Base-by-base conservation (phyloP, 768 basidiomycete species). In the Pleurotus djamor region DNA sequence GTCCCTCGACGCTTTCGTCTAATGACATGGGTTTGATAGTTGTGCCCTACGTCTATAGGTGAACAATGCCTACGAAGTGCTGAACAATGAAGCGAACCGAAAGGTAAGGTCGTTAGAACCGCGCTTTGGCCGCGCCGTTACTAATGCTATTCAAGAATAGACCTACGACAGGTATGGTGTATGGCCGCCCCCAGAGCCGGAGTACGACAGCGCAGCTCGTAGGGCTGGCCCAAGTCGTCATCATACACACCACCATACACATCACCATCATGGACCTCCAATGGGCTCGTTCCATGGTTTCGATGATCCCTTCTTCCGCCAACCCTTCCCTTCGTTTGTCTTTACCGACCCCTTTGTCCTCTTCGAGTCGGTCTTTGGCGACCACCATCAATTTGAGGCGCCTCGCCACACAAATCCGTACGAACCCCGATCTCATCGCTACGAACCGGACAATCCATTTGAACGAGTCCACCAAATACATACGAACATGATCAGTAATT, bases 301-400 rank as follows among this genome's bases (percentile, higher is more conserved):
- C 71, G 62, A 71, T 32, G 72, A 78, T 41, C 76, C 80, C 3
- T 79, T 82, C 66, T 80, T 76, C 67, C 64, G 66, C 43, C 65
- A 67, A 35, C 59, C 68, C 10, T 76, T 75, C 61, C 65, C 69
- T 4, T 56, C 66, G 10, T 83, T 81, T 63, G 70, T 67, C 44
- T 91, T 92, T 72, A 87, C 85, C 1, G 89, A 92, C 67, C 91
- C 91, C 1, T 92, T 91, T 67, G 74, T 80, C 17, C 73, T 93
- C 37, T 93, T 93, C 72, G 79, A 91, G 61, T 78, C 83, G 3
- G 83, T 91, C 58, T 92, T 93, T 60, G 82, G 83, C 16, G 76
- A 84, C 65, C 77, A 76, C 21, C 65, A 32, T n/a, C 17, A 56
- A n/a, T 69, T 37, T 64, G 64, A 9, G 68, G 68, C 48, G 52